Evolutionary conservation across 78 protist genomes (phyloP).

Genomic region (Trichosphaerium sp.): DNA sequence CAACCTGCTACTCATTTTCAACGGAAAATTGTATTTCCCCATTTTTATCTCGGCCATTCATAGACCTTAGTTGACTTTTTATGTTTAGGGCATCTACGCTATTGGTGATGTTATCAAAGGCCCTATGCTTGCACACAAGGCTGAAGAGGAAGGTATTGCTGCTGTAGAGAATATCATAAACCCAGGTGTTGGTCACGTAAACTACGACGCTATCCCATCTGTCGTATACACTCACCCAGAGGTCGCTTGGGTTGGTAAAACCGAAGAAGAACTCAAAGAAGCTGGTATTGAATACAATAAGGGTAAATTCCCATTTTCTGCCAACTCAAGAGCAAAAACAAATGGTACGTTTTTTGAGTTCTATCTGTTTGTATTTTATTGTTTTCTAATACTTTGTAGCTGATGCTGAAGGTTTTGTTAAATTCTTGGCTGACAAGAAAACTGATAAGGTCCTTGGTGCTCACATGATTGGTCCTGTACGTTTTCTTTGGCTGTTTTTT

Average conservation of each 20-base stretch:
- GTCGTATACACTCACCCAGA: constrained; percentile 99
- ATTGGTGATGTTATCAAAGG: constrained; percentile 97
- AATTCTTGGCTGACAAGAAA: constrained; percentile 67
- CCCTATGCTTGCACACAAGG: constrained; percentile 99
- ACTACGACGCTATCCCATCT: constrained; percentile 95
- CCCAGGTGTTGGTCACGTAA: constrained; percentile 84
- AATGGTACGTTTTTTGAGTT: constrained; percentile 13
- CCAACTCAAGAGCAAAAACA: constrained; percentile 94
- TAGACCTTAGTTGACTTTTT: constrained; percentile 5
- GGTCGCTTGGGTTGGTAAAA: constrained; percentile 97
- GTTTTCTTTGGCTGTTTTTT: neutral
- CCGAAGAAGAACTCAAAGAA: constrained; percentile 88
- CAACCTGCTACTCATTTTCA: too few species aligned
- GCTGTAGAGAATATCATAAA: constrained; percentile 61
- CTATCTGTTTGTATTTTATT: neutral
- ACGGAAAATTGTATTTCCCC: too few species aligned
- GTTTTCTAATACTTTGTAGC: neutral
- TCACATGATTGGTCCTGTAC: constrained; percentile 78
- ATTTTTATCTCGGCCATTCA: neutral
- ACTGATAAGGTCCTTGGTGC: constrained; percentile 87
- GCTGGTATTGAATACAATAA: constrained; percentile 59
- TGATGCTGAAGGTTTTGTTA: constrained; percentile 88
- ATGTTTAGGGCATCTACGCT: constrained; percentile 74
- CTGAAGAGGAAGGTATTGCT: constrained; percentile 89
- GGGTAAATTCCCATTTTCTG: constrained; percentile 93